These are phyloP conservation scores for Rhododendron ovatum DNA, from an alignment of 148 eudicot species.

Conservation along the genomic window DNA sequence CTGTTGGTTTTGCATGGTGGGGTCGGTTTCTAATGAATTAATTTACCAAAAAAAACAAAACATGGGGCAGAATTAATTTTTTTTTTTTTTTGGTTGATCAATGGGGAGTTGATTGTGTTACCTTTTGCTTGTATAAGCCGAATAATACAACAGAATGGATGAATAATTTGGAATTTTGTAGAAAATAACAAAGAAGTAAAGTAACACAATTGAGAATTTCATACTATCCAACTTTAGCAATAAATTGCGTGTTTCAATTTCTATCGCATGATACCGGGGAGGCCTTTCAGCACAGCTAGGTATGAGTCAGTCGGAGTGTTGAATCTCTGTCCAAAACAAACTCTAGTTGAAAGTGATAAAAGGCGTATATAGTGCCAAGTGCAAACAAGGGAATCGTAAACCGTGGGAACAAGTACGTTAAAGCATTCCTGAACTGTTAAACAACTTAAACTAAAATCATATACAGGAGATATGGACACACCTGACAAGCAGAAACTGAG, in stretches of 20 bases:
- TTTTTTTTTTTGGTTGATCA: not conserved
- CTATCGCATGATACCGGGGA: not conserved
- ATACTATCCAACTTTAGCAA: not conserved
- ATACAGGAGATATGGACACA: constrained; percentile 25
- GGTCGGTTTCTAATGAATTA: not conserved
- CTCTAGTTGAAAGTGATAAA: not conserved
- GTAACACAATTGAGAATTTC: not conserved
- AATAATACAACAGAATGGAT: not conserved
- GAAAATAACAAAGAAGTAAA: not conserved
- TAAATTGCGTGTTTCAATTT: not conserved
- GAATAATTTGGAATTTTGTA: not conserved
- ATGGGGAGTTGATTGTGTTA: not conserved
- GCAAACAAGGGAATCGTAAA: not conserved
- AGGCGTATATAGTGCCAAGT: not conserved
- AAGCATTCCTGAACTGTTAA: constrained; percentile 3
- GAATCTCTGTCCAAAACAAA: not conserved
- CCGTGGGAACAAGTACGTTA: not conserved
- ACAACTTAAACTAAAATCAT: not conserved
- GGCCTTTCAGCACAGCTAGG: not conserved
- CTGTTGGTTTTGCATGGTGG: not conserved
- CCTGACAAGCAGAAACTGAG: constrained; percentile 89
- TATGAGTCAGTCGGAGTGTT: not conserved
- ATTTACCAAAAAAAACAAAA: not conserved
- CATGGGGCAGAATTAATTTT: not conserved
- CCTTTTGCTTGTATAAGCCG: not conserved